Evolutionary conservation across 352 stramenopile species (phyloP), one percentile per base, ranked within the genome.

Genomic region (Phytophthora niederhauseri): DNA sequence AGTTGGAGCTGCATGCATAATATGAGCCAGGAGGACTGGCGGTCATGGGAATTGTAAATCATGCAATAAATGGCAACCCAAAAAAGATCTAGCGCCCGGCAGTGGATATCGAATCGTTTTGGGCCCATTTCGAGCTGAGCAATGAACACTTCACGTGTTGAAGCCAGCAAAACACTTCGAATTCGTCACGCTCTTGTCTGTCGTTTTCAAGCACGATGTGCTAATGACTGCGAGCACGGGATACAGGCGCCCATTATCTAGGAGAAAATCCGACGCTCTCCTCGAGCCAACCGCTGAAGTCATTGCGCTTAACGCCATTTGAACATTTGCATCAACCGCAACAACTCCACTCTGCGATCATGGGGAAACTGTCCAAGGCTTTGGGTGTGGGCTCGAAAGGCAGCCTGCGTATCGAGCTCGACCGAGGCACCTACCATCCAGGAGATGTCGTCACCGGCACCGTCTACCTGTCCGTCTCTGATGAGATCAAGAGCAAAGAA

Each of bases 401-500:
- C 46, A 57, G 17, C 17, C 46, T 78, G 22, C 67, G 64, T 11
- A 51, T 78, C 11, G 59, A 76, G 61, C 72, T 78, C 17, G 68
- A 76, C 36, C 55, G 59, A 28, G 62, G 52, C 11, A 70, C 31
- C 26, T 76, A 73, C 24, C 17, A 55, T 17, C 55, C 72, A 24
- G 72, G 72, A 45, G 67, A 78, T 26, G 54, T 66, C 24, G 67
- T 76, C 4, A 63, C 36, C 46, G 67, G 72, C 46, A 70, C 67
- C 22, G 62, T 78, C 15, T 70, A 66, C 51, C 48, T 77, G 51
- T 70, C 59, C 6, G 67, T 77, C 52, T 63, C 48, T 3, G 46
- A 66, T 31, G 61, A 71, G 38, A 72, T 77, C 53, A 63, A 70
- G 22, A 53, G 11, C 45, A 75, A 77, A 77, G 67, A 56, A 65